phyloP scores from a whole-genome alignment of 129 eudicot species.

The Flaveria linearis region DNA sequence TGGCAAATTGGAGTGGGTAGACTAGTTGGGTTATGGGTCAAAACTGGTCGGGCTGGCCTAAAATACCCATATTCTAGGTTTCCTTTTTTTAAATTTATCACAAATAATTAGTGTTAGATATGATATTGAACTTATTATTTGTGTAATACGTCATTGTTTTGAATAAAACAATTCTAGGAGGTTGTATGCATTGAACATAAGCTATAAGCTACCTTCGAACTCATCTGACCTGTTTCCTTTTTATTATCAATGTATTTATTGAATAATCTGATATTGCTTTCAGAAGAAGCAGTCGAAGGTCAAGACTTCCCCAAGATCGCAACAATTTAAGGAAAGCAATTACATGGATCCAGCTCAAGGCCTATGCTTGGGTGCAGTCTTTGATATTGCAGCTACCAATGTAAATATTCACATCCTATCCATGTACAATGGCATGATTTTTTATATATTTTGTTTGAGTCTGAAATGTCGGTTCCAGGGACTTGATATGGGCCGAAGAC shows the following conservation, averaged over 20 bases:
- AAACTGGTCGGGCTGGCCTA: background rate
- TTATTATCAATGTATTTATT: background rate
- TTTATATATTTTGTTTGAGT: background rate
- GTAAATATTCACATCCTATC: conserved; percentile 43
- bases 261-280: conserved; percentile 29
- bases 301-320: conserved; percentile 62
- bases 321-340: conserved; percentile 75
- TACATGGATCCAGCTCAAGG: conserved; percentile 99
- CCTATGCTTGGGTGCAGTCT: conserved; percentile 95
- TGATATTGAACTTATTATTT: background rate
- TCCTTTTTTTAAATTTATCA: background rate
- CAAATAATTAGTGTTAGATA: background rate
- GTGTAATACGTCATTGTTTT: background rate
- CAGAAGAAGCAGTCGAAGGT: conserved; percentile 65
- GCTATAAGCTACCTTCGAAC: background rate
- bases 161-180: conserved; percentile 5
- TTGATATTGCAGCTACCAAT: conserved; percentile 98
- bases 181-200: background rate
- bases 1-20: background rate
- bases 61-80: background rate
- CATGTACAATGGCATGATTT: background rate
- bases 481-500: conserved; percentile 87
- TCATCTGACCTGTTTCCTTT: background rate
- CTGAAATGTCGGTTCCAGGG: conserved; percentile 56
- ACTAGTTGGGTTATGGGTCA: background rate